Evolutionary conservation across 148 eudicot species (phyloP).

Genomic region (Nepenthes mirabilis): DNA sequence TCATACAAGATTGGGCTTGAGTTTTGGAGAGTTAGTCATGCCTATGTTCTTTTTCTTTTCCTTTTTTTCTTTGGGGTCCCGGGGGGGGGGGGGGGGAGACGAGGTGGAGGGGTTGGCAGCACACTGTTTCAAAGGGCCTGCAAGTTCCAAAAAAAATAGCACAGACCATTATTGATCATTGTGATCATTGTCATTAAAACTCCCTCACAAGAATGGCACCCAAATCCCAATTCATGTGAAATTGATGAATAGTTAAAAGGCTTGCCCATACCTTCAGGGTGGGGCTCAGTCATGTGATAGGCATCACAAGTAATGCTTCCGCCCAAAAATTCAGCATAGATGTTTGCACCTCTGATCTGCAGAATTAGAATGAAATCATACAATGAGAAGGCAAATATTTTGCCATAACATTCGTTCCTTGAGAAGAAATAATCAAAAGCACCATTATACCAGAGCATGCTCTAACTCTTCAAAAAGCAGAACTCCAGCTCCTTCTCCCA

Average conservation of each 20-base stretch:
- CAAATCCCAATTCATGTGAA: neutral
- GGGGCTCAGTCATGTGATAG: slow-evolving; percentile 98
- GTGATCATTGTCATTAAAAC: too few relatives aligned
- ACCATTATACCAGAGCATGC: slow-evolving; percentile 63
- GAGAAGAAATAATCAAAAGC: neutral
- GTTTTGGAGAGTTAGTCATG: too few relatives aligned
- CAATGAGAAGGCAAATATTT: neutral
- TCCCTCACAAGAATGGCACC: neutral
- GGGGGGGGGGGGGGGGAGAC: too few relatives aligned
- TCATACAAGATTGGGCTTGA: too few relatives aligned
- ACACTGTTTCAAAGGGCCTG: too few relatives aligned
- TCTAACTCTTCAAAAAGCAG: slow-evolving; percentile 88
- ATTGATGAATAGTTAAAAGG: neutral
- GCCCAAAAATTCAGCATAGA: slow-evolving; percentile 91
- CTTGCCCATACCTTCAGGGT: slow-evolving; percentile 59
- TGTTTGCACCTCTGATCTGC: slow-evolving; percentile 85
- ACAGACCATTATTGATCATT: too few relatives aligned
- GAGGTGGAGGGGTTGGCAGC: too few relatives aligned
- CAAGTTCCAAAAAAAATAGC: too few relatives aligned
- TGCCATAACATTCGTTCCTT: neutral
- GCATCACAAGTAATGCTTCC: slow-evolving; percentile 98
- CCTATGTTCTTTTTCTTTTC: too few relatives aligned
- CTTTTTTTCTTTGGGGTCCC: too few relatives aligned
- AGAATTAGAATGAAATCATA: slow-evolving; percentile 3
- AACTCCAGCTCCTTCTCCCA: slow-evolving; percentile 99